A percentile compares a stretch with the other conserved stretches of the same genome.
Conservation (phyloP, 2,329 filamentous ascomycete genomes). For the Xylariaceae sp. region DNA sequence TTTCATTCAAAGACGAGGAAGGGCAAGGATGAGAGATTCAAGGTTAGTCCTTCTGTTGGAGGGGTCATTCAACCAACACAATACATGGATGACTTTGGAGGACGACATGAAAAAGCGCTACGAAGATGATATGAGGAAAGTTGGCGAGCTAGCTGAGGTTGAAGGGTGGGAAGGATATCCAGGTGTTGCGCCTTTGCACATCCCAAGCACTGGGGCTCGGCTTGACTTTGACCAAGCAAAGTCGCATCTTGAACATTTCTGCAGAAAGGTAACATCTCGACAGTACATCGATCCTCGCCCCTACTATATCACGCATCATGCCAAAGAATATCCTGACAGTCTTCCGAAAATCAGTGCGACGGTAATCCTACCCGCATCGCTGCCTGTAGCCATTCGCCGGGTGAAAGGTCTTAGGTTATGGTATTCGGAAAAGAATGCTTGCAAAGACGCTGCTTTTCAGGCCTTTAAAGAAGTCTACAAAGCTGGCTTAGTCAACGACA, state of each 20-base stretch:
- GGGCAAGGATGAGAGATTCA: conserved; percentile 58
- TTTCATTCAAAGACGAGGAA: conserved; percentile 63
- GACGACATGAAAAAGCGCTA: conserved; percentile 74
- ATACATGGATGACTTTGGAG: conserved; percentile 72
- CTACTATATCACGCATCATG: conserved; percentile 64
- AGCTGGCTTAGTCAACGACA: conserved; percentile 75
- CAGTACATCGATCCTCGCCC: conserved; percentile 70
- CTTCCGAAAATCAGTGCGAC: conserved; percentile 55
- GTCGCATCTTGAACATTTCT: conserved; percentile 83
- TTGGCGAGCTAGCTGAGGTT: conserved; percentile 50
- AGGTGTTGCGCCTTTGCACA: conserved; percentile 43
- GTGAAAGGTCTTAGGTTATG: conserved; percentile 62
- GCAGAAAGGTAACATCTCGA: conserved; percentile 61
- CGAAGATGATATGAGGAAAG: conserved; percentile 64
- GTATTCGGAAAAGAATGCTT: conserved; percentile 73
- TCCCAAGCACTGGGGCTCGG: conserved; percentile 60
- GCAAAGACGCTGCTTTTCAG: conserved; percentile 82
- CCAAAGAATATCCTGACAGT: conserved; percentile 30
- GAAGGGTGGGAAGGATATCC: conserved; percentile 51
- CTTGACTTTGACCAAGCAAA: conserved; percentile 77
- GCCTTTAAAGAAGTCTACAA: conserved; percentile 74
- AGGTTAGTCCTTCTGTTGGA: conserved; percentile 54
- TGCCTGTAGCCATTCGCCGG: conserved; percentile 66
- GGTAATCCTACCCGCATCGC: conserved; percentile 72
- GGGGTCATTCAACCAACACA: conserved; percentile 36